A percentile compares a stretch with the other conserved stretches of the same genome.
These are phyloP conservation scores for Vanderwaltozyma polyspora DNA, from an alignment of 805 yeast genomes.

Conservation along the genomic window DNA sequence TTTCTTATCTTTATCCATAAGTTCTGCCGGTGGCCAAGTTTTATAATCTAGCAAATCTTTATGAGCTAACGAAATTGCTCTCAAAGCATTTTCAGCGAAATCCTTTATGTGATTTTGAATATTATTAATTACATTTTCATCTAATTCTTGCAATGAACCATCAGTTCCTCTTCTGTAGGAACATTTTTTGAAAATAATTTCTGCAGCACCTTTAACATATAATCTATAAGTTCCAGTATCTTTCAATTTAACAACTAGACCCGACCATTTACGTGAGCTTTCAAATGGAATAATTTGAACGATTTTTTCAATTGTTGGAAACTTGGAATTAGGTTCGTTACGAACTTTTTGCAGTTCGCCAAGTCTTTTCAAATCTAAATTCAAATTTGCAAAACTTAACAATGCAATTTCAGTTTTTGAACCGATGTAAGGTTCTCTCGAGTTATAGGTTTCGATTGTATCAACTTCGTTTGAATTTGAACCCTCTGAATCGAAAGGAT, in stretches of 20 bases:
- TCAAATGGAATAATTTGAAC: conserved; percentile 83
- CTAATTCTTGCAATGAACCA: conserved; percentile 16
- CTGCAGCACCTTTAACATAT: conserved; percentile 90
- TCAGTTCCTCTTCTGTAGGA: conserved; percentile 28
- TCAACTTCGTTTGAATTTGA: not conserved
- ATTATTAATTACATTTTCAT: conserved; percentile 22
- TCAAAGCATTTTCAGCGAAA: conserved; percentile 68
- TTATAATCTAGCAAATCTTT: conserved; percentile 41
- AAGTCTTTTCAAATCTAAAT: conserved; percentile 35
- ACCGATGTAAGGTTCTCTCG: conserved; percentile 63
- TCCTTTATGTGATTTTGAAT: conserved; percentile 35
- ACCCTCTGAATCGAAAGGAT: conserved; percentile 4
- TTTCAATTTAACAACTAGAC: conserved; percentile 48
- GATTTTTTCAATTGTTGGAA: conserved; percentile 29
- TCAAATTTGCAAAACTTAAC: conserved; percentile 51
- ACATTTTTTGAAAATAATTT: conserved; percentile 60
- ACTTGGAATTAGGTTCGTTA: conserved; percentile 15
- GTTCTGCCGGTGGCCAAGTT: conserved; percentile 60
- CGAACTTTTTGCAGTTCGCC: conserved; percentile 37
- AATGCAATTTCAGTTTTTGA: conserved; percentile 92
- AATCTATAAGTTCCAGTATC: conserved; percentile 37
- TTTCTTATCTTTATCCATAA: conserved; percentile 24
- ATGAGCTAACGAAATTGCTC: conserved; percentile 86
- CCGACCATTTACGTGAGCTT: conserved; percentile 88
- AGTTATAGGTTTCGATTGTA: conserved; percentile 1